Evolutionary conservation across 73 alveolate species (phyloP), one percentile per base, ranked within the genome.

Genomic region (Tetrahymena borealis): DNA sequence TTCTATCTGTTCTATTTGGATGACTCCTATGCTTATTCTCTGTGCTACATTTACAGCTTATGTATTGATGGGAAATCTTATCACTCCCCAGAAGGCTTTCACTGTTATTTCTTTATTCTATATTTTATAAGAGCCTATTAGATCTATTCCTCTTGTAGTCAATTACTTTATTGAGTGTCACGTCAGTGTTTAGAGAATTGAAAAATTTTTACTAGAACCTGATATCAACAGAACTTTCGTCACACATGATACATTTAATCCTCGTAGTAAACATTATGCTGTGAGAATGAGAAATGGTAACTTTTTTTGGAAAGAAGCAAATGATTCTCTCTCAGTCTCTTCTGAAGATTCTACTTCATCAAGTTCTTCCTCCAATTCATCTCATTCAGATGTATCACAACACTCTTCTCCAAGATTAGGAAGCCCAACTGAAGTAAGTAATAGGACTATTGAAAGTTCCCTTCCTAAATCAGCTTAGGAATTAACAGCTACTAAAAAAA

Each of bases 161-260:
- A 93, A 93, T 85, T 91, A 93, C 20, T 42, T 93, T 3, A 79
- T 93, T 40, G 90, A 91, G 33, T 79, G 93, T 11, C 90, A 93
- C 39, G 92, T 93, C 2, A 93, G 95, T 93, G 15, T 85, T 18
- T n/a, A 93, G 40, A 93, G 95, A 85, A 93, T 93, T 2, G 38
- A 93, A 60, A 93, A 93, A 41, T 93, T 79, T 42, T 90, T 93
- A 12, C 91, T 79, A 79, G 91, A 91, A 8, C 40, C 90, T 32
- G 93, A 93, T 40, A 40, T 93, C 39, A 24, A 36, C 35, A 60
- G 38, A 15, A 90, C 90, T 85, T 78, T 85, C 36, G 77, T 93
- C 3, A 15, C 24, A 13, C 78, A 85, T 28, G 93, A 60, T 20
- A 60, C 85, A 60, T 24, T 24, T 60, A 60, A 93, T 77, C 38